A percentile compares a stretch with the other conserved stretches of the same genome.
phyloP scores from a whole-genome alignment of 306 rosid species.

The Castanopsis chinensis region DNA sequence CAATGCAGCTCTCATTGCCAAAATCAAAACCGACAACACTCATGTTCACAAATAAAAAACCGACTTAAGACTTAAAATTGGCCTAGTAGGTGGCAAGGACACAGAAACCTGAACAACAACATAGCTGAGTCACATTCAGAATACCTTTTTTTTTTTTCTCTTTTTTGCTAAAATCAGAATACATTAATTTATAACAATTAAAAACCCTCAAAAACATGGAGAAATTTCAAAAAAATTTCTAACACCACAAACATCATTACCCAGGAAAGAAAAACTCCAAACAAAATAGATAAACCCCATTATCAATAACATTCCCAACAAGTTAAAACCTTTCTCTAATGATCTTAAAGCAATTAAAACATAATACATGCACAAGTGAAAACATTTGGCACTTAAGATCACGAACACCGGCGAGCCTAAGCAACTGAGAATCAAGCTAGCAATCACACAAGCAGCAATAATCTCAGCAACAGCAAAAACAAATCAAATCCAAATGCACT shows the following conservation, averaged over 20 bases:
- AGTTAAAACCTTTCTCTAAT: not conserved
- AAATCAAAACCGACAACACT: slow-evolving; percentile 98
- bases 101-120: slow-evolving; percentile 12
- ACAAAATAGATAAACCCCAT: not conserved
- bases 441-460: not conserved
- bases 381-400: not conserved
- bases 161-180: not conserved
- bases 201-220: not conserved
- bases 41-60: slow-evolving; percentile 45
- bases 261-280: not conserved
- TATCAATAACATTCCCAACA: not conserved
- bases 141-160: too few species aligned
- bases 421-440: not conserved
- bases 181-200: not conserved
- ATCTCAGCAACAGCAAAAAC: not conserved
- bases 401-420: not conserved
- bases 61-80: not conserved
- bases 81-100: not conserved
- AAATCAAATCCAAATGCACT: not conserved
- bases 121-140: not conserved
- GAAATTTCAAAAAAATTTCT: not conserved
- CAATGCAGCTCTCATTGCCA: slow-evolving; percentile 94
- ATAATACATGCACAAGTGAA: not conserved
- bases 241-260: not conserved
- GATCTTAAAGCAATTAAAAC: not conserved